Evolutionary conservation across 2,329 filamentous ascomycete species (phyloP).

Genomic region (Stachybotrys chartarum): DNA sequence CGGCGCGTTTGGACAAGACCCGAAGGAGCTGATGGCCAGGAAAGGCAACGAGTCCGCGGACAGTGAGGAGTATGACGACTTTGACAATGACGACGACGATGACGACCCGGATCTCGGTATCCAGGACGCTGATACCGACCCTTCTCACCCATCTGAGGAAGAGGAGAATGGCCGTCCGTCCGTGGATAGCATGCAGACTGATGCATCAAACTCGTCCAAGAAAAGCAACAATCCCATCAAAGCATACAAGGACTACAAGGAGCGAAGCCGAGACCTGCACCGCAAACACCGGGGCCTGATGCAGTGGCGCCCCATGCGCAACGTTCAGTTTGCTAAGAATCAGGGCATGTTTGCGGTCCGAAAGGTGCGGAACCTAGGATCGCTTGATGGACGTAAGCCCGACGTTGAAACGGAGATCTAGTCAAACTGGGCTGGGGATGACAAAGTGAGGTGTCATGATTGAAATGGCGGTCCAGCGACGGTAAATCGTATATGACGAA

Average conservation of each 20-base stretch:
- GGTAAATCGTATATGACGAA: not conserved
- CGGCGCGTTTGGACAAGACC: slow-evolving; percentile 76
- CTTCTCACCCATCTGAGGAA: slow-evolving; percentile 17
- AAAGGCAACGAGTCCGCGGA: slow-evolving; percentile 17
- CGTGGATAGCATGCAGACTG: slow-evolving; percentile 30
- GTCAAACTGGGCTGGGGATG: not conserved
- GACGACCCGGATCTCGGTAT: slow-evolving; percentile 48
- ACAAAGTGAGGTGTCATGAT: not conserved
- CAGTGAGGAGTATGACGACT: slow-evolving; percentile 32
- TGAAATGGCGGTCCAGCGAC: not conserved
- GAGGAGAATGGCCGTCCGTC: slow-evolving; percentile 24
- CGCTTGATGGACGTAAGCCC: slow-evolving; percentile 73
- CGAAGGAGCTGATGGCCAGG: slow-evolving; percentile 39
- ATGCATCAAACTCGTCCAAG: slow-evolving; percentile 19
- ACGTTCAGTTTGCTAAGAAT: slow-evolving; percentile 79
- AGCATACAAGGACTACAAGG: slow-evolving; percentile 56
- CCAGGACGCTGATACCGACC: slow-evolving; percentile 40
- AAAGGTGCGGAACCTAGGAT: slow-evolving; percentile 70
- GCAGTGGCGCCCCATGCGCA: slow-evolving; percentile 91
- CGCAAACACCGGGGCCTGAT: slow-evolving; percentile 84
- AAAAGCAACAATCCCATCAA: slow-evolving; percentile 46
- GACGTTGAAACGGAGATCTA: slow-evolving; percentile 75
- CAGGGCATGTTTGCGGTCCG: slow-evolving; percentile 73
- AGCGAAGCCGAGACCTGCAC: slow-evolving; percentile 66
- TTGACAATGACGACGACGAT: slow-evolving; percentile 24